phyloP scores from a whole-genome alignment of 345 rosid species.

The Linum trigynum region DNA sequence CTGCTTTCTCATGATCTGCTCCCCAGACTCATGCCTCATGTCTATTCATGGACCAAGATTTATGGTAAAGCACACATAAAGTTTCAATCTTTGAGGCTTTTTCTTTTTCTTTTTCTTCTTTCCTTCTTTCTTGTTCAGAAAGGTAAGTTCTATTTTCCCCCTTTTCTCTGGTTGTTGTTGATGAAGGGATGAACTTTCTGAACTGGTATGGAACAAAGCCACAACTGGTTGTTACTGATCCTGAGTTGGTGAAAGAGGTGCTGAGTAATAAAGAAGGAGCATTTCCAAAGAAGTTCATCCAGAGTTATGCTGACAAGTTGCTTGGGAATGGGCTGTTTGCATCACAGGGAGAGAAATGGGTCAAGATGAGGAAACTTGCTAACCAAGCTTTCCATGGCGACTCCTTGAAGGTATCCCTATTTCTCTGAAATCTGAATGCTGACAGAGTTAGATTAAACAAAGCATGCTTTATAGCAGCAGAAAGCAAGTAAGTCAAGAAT shows the following conservation, averaged over 20 bases:
- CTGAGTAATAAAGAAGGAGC: neutral
- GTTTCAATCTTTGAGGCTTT: neutral
- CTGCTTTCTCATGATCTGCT: slow-evolving; percentile 18
- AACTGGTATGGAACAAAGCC: slow-evolving; percentile 2
- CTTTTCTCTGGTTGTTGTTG: neutral
- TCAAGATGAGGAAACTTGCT: slow-evolving; percentile 14
- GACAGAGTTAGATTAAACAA: too few relatives aligned
- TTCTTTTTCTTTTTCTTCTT: neutral
- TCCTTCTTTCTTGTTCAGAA: neutral
- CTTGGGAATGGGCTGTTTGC: slow-evolving; percentile 1
- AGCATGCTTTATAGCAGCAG: too few relatives aligned
- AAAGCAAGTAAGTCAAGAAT: too few relatives aligned
- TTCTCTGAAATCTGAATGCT: too few relatives aligned
- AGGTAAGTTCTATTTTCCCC: neutral
- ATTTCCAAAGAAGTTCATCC: neutral
- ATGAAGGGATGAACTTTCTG: slow-evolving; percentile 6
- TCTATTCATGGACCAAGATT: slow-evolving; percentile 21
- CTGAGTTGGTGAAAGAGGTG: slow-evolving; percentile 4
- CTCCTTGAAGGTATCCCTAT: neutral
- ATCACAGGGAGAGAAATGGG: slow-evolving; percentile 15
- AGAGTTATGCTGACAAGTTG: neutral
- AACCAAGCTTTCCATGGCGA: slow-evolving; percentile 8
- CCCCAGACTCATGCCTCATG: slow-evolving; percentile 19
- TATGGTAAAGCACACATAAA: slow-evolving; percentile 14
- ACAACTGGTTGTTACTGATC: neutral